Evolutionary conservation across 306 rosid species (phyloP).

Genomic region (Inga oerstediana): DNA sequence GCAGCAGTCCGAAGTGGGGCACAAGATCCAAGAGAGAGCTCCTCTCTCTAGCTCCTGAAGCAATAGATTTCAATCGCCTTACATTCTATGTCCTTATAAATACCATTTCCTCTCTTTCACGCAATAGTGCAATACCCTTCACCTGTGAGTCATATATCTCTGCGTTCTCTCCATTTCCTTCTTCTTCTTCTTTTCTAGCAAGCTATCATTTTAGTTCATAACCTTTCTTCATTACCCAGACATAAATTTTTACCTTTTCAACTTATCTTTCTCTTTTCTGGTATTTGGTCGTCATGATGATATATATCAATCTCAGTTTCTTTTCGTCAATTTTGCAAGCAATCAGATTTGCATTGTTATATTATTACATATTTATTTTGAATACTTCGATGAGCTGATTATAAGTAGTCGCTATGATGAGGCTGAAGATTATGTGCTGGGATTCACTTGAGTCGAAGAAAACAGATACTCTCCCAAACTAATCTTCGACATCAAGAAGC

Average conservation of each 20-base stretch:
- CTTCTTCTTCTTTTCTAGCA: neutral
- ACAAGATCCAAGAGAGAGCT: too few species aligned
- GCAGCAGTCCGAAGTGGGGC: too few species aligned
- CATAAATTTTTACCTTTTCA: neutral
- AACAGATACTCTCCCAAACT: slow-evolving; percentile 12
- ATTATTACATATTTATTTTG: neutral
- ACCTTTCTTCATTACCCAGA: neutral
- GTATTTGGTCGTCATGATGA: neutral
- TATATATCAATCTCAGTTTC: too few species aligned
- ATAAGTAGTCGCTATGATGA: slow-evolving; percentile 8
- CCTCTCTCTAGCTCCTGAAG: too few species aligned
- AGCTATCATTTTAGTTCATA: neutral
- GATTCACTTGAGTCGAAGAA: slow-evolving; percentile 35
- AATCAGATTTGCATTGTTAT: too few species aligned
- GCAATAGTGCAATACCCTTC: too few species aligned
- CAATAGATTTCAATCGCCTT: too few species aligned
- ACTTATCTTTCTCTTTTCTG: neutral
- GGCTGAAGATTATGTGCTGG: slow-evolving; percentile 20
- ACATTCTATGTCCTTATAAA: neutral
- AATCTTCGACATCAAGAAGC: slow-evolving; percentile 27
- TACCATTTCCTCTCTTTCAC: neutral
- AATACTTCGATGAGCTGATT: slow-evolving; percentile 10
- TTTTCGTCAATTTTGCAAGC: too few species aligned
- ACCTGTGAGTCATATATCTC: too few species aligned
- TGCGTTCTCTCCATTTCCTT: neutral